Evolutionary conservation across 2,329 filamentous ascomycete species (phyloP).

Genomic region (Alternaria ventricosa): DNA sequence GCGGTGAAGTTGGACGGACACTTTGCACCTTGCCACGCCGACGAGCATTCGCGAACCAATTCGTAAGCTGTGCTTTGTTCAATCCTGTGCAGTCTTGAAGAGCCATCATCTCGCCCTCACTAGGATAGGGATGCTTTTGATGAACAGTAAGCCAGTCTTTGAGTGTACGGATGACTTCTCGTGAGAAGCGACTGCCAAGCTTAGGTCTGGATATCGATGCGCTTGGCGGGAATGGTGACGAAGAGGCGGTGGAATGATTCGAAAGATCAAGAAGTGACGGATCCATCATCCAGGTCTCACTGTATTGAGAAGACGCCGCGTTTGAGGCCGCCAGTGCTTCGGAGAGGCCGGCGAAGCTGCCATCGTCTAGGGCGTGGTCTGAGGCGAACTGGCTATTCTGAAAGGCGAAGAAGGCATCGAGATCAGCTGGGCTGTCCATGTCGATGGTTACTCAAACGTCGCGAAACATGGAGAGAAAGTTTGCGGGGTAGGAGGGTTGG

Average conservation of each 20-base stretch:
- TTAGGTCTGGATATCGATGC: slow-evolving; percentile 17
- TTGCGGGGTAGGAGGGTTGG: not conserved
- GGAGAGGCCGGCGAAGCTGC: slow-evolving; percentile 9
- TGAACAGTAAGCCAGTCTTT: slow-evolving; percentile 34
- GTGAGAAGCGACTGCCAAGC: slow-evolving; percentile 32
- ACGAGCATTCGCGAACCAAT: slow-evolving; percentile 40
- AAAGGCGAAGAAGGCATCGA: not conserved
- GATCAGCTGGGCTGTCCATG: not conserved
- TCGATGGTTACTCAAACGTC: not conserved
- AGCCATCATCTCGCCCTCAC: slow-evolving; percentile 24
- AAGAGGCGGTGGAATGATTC: slow-evolving; percentile 19
- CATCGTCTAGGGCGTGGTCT: slow-evolving; percentile 2
- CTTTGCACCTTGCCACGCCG: slow-evolving; percentile 29
- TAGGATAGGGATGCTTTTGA: slow-evolving; percentile 31
- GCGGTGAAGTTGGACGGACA: slow-evolving; percentile 11
- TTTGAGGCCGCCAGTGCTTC: slow-evolving; percentile 3
- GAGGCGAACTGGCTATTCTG: not conserved
- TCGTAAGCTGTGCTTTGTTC: slow-evolving; percentile 33
- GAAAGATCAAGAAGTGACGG: slow-evolving; percentile 2
- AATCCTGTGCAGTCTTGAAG: slow-evolving; percentile 30
- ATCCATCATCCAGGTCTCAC: slow-evolving; percentile 10
- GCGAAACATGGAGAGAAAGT: not conserved
- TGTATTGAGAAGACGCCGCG: not conserved
- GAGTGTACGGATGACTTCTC: slow-evolving; percentile 30
- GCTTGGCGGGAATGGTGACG: slow-evolving; percentile 15